Evolutionary conservation across 2,329 filamentous ascomycete species (phyloP).

Genomic region (Paraphoma sp.): DNA sequence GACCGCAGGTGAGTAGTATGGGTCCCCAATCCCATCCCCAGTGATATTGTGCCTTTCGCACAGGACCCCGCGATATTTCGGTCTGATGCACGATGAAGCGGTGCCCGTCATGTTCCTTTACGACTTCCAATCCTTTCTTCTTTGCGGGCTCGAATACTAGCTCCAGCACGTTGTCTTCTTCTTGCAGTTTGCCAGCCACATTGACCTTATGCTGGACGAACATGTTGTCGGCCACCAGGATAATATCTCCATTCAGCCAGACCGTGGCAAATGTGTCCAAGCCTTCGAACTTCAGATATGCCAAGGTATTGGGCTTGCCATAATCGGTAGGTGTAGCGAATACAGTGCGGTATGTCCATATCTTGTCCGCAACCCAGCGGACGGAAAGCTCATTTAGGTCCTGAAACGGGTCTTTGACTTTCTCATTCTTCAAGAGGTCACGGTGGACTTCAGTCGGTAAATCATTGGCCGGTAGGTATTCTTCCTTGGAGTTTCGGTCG

Average conservation of each 20-base stretch:
- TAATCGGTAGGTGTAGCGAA: slow-evolving; percentile 43
- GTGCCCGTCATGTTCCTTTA: slow-evolving; percentile 62
- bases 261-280: slow-evolving; percentile 69
- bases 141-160: slow-evolving; percentile 65
- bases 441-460: slow-evolving; percentile 57
- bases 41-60: slow-evolving; percentile 60
- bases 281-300: slow-evolving; percentile 66
- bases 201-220: slow-evolving; percentile 64
- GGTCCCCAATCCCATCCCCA: slow-evolving; percentile 61
- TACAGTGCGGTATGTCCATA: slow-evolving; percentile 52
- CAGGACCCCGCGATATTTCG: slow-evolving; percentile 59
- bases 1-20: slow-evolving; percentile 55
- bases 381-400: slow-evolving; percentile 57
- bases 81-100: slow-evolving; percentile 50
- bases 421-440: slow-evolving; percentile 54
- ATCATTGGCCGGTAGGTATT: slow-evolving; percentile 50
- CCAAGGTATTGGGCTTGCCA: background rate
- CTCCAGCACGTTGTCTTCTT: slow-evolving; percentile 55
- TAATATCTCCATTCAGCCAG: slow-evolving; percentile 58
- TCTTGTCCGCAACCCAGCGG: slow-evolving; percentile 57
- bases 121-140: slow-evolving; percentile 57
- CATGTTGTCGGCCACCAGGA: slow-evolving; percentile 68
- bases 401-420: slow-evolving; percentile 57
- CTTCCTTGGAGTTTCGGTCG: slow-evolving; percentile 44
- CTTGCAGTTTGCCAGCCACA: slow-evolving; percentile 52